phyloP scores from a whole-genome alignment of 2,329 filamentous ascomycete species.

The Gyromitra esculenta region DNA sequence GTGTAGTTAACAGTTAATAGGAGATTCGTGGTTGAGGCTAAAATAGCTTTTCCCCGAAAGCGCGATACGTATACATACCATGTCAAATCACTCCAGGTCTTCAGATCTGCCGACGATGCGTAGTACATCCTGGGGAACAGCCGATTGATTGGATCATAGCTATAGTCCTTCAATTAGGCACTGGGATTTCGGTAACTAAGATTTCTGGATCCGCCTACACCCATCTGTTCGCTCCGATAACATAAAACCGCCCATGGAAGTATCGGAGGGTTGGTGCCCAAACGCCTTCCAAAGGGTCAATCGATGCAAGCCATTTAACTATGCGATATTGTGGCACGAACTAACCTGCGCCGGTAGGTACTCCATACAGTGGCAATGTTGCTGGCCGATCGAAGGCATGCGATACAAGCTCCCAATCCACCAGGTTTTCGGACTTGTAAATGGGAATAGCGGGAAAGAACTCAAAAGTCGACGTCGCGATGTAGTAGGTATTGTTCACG shows the following conservation, averaged over 20 bases:
- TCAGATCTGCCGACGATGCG: constrained; percentile 38
- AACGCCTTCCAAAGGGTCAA: constrained; percentile 61
- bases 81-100: constrained; percentile 65
- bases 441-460: constrained; percentile 70
- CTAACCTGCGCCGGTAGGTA: constrained; percentile 29
- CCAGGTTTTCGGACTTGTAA: constrained; percentile 66
- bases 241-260: constrained; percentile 33
- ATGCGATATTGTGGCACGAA: not conserved
- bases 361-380: constrained; percentile 60
- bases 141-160: constrained; percentile 52
- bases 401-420: constrained; percentile 66
- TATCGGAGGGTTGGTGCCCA: constrained; percentile 71
- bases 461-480: constrained; percentile 71
- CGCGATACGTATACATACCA: not conserved
- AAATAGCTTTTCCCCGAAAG: not conserved
- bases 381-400: constrained; percentile 65
- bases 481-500: constrained; percentile 66
- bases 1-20: not conserved
- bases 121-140: constrained; percentile 54
- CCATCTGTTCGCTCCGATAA: constrained; percentile 23
- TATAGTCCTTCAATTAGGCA: constrained; percentile 50
- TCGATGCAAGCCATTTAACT: constrained; percentile 49
- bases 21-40: not conserved
- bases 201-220: constrained; percentile 4
- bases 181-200: constrained; percentile 2